phyloP scores from a whole-genome alignment of 2,329 filamentous ascomycete genomes.

The Fragosphaeria purpurea region DNA sequence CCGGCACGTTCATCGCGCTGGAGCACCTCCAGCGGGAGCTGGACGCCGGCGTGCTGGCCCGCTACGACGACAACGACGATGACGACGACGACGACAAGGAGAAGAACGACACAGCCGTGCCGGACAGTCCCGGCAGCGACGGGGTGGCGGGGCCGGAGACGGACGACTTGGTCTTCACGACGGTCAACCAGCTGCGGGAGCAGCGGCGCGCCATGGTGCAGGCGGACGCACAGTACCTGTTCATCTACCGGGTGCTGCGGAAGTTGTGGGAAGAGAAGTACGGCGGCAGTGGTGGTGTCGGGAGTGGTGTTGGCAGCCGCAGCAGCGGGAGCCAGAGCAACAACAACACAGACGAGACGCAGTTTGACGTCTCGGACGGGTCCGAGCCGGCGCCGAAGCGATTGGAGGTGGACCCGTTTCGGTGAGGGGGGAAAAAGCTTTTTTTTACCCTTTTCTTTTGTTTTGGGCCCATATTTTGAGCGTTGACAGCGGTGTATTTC shows the following conservation, averaged over 20 bases:
- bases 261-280: constrained; percentile 64
- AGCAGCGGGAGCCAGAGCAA: background rate
- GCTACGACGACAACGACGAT: constrained; percentile 24
- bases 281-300: constrained; percentile 5
- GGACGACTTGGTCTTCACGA: constrained; percentile 48
- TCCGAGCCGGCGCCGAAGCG: constrained; percentile 42
- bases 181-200: constrained; percentile 70
- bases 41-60: constrained; percentile 57
- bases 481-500: too few species aligned
- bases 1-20: constrained; percentile 92
- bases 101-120: too few species aligned
- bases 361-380: constrained; percentile 6
- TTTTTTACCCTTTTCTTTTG: background rate
- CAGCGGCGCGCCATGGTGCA: constrained; percentile 97
- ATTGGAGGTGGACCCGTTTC: constrained; percentile 40
- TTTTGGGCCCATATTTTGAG: too few species aligned
- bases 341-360: constrained; percentile 11
- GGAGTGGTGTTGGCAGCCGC: background rate
- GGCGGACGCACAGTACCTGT: constrained; percentile 70
- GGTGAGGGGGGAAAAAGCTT: constrained; percentile 14
- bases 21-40: constrained; percentile 83
- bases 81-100: background rate
- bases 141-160: background rate
- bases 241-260: constrained; percentile 78
- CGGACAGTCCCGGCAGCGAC: constrained; percentile 2